Conservation (phyloP, 2,329 filamentous ascomycete genomes). For the Aspergillus flavus region DNA sequence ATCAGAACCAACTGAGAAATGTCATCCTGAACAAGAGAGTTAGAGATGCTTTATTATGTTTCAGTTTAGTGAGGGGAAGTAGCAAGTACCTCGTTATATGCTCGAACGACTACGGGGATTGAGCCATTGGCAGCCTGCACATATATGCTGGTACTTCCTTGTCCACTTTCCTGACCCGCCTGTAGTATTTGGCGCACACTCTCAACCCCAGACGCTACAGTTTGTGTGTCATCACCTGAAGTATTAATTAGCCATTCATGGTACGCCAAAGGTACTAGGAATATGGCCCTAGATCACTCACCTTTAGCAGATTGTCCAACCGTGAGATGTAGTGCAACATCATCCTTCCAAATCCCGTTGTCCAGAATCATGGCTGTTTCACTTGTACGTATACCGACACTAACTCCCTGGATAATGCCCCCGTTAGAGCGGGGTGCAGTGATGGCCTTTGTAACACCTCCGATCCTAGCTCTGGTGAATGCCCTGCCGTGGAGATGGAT, state of each 20-base stretch:
- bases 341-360: background rate
- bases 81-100: constrained; percentile 2
- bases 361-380: background rate
- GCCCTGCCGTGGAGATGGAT: constrained; percentile 56
- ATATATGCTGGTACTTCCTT: background rate
- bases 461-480: constrained; percentile 54
- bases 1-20: constrained; percentile 7
- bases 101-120: constrained; percentile 4
- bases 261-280: background rate
- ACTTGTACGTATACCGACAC: constrained; percentile 53
- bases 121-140: constrained; percentile 2
- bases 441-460: constrained; percentile 62
- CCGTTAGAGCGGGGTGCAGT: constrained; percentile 54
- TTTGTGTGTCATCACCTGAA: background rate
- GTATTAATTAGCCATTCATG: background rate
- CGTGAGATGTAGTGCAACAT: constrained; percentile 7
- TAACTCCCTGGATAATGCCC: constrained; percentile 57
- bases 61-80: background rate
- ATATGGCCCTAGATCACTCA: background rate
- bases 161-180: background rate
- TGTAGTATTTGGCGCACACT: background rate
- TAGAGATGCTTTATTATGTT: background rate
- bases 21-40: constrained; percentile 2
- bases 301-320: constrained; percentile 5
- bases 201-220: background rate